Percentiles rank a stretch among this genome's conserved stretches.
These are phyloP conservation scores for Beauveria pseudobassiana DNA, from an alignment of 2,329 filamentous ascomycete species.

Conservation along the genomic window DNA sequence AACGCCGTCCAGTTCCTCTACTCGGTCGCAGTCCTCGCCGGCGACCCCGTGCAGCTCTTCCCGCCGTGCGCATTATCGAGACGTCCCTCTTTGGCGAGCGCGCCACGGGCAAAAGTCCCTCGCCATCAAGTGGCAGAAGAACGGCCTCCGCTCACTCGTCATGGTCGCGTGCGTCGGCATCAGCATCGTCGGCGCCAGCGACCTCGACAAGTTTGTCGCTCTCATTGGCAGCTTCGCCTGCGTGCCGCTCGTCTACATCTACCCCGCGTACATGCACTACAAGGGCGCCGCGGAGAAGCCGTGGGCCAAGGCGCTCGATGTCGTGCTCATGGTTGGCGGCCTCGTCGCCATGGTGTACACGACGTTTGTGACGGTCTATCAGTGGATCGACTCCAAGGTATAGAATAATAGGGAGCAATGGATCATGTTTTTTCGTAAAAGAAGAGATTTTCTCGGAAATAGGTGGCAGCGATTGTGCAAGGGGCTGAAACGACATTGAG, in stretches of 20 bases:
- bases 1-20: slow-evolving; percentile 71
- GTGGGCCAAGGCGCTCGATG: slow-evolving; percentile 49
- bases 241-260: slow-evolving; percentile 70
- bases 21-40: slow-evolving; percentile 64
- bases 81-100: slow-evolving; percentile 57
- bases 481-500: background rate
- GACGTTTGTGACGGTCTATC: slow-evolving; percentile 48
- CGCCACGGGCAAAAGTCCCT: slow-evolving; percentile 56
- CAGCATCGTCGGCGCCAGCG: slow-evolving; percentile 56
- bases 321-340: slow-evolving; percentile 56
- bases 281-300: slow-evolving; percentile 54
- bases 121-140: slow-evolving; percentile 71
- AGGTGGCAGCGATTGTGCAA: background rate
- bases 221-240: slow-evolving; percentile 68
- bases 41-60: slow-evolving; percentile 68
- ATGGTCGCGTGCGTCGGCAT: slow-evolving; percentile 53
- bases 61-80: slow-evolving; percentile 64
- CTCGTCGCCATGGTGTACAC: slow-evolving; percentile 64
- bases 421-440: background rate
- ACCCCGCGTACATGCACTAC: slow-evolving; percentile 64
- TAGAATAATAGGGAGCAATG: background rate
- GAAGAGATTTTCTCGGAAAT: no score
- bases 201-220: slow-evolving; percentile 68
- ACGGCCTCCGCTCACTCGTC: slow-evolving; percentile 51
- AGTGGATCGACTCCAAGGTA: slow-evolving; percentile 24